phyloP scores from a whole-genome alignment of 2,329 filamentous ascomycete genomes.

The Zasmidium angulare region DNA sequence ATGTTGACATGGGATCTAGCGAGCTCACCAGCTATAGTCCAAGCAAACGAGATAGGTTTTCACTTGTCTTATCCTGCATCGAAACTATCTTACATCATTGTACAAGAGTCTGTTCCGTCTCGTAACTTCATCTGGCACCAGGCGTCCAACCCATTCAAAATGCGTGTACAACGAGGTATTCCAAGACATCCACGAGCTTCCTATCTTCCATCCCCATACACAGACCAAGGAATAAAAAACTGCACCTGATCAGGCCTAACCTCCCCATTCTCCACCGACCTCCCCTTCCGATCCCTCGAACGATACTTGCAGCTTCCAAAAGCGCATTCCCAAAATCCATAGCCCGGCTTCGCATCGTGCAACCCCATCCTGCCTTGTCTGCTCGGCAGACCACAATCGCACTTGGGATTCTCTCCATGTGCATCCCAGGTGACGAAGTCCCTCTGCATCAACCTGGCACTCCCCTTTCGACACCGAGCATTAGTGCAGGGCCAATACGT shows the following conservation, averaged over 20 bases:
- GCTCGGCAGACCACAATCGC: constrained; percentile 21
- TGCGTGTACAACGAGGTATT: no score
- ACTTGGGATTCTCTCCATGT: constrained; percentile 18
- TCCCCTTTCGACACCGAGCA: constrained; percentile 14
- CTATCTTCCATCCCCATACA: constrained; percentile 11
- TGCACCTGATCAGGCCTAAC: constrained; percentile 19
- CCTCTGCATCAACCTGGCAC: constrained; percentile 8
- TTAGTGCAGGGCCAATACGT: constrained; percentile 20
- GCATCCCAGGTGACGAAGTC: constrained; percentile 19
- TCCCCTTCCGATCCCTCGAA: constrained; percentile 20
- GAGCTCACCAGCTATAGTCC: no score
- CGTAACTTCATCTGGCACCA: no score
- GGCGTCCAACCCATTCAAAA: no score
- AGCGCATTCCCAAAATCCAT: constrained; percentile 22
- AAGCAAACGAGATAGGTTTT: no score
- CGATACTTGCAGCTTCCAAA: constrained; percentile 20
- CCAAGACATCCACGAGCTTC: no score
- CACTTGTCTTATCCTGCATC: no score
- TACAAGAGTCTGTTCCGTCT: no score
- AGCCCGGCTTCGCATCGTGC: constrained; percentile 14
- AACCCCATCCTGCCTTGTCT: constrained; percentile 5
- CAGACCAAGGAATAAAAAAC: constrained; percentile 21
- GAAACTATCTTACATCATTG: no score
- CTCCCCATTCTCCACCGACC: constrained; percentile 19
- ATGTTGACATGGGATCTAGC: no score